Percentiles rank a stretch among this genome's conserved stretches.
These are phyloP conservation scores for Bacterosira constricta DNA, from an alignment of 108 stramenopile species.

Conservation along the genomic window DNA sequence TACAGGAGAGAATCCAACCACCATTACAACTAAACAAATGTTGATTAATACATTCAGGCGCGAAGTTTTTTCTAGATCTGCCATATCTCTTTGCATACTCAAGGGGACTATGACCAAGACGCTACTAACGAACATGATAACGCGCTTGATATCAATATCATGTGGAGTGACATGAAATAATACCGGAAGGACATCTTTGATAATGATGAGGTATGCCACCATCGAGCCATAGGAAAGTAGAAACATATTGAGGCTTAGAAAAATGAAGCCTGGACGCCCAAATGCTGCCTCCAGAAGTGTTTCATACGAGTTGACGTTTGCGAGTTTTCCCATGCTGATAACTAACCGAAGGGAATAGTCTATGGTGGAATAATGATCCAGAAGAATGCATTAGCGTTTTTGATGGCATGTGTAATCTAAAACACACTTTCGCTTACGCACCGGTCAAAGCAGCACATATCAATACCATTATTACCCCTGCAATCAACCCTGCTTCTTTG, in stretches of 20 bases:
- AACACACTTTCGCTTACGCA: neutral
- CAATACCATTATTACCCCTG: slow-evolving; percentile 37
- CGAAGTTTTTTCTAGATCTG: slow-evolving; percentile 56
- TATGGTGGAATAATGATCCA: neutral
- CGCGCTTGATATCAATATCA: slow-evolving; percentile 19
- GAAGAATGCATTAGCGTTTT: neutral
- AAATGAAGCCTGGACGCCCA: slow-evolving; percentile 71
- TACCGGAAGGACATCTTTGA: slow-evolving; percentile 46
- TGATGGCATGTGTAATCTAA: neutral
- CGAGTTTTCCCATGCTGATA: slow-evolving; percentile 34
- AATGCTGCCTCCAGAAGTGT: slow-evolving; percentile 79
- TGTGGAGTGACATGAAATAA: slow-evolving; percentile 25
- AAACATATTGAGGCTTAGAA: slow-evolving; percentile 50
- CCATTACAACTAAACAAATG: slow-evolving; percentile 58
- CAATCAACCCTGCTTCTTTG: slow-evolving; percentile 41
- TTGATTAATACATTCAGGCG: slow-evolving; percentile 70
- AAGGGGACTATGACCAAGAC: slow-evolving; percentile 38
- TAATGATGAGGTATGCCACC: slow-evolving; percentile 47
- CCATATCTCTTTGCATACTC: slow-evolving; percentile 54
- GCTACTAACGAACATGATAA: slow-evolving; percentile 34
- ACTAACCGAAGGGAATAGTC: slow-evolving; percentile 38
- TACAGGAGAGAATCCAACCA: slow-evolving; percentile 50
- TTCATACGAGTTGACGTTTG: slow-evolving; percentile 63
- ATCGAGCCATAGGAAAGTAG: slow-evolving; percentile 40
- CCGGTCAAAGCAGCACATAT: slow-evolving; percentile 38